Conservation (phyloP, 306 rosid genomes). For the Cicer chorassanicum region DNA sequence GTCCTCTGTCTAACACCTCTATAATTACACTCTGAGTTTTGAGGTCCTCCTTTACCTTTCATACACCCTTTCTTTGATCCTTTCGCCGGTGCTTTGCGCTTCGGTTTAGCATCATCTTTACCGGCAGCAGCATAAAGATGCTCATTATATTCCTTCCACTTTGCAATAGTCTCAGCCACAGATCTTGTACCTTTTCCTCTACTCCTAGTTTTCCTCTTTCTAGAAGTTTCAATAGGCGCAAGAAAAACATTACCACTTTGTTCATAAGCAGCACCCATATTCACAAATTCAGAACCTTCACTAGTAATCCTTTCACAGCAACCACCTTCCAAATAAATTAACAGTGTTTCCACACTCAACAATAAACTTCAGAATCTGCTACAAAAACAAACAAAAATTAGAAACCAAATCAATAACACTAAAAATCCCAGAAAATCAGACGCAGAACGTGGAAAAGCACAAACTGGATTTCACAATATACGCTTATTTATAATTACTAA, state of each 20-base stretch:
- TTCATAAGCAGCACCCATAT: slow-evolving; percentile 61
- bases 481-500: background rate
- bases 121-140: slow-evolving; percentile 42
- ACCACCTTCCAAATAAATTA: background rate
- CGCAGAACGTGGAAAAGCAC: background rate
- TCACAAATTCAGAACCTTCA: background rate
- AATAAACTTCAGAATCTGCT: slow-evolving; percentile 50
- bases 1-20: slow-evolving; percentile 98
- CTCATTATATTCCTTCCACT: slow-evolving; percentile 74
- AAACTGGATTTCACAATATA: background rate
- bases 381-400: background rate
- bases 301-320: background rate
- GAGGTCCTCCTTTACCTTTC: slow-evolving; percentile 98
- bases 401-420: background rate
- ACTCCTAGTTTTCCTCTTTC: slow-evolving; percentile 82
- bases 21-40: slow-evolving; percentile 69
- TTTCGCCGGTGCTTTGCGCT: slow-evolving; percentile 68
- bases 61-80: slow-evolving; percentile 99
- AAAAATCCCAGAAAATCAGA: background rate
- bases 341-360: slow-evolving; percentile 21
- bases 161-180: slow-evolving; percentile 72
- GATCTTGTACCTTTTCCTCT: slow-evolving; percentile 57
- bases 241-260: slow-evolving; percentile 42
- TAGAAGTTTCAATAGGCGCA: slow-evolving; percentile 53
- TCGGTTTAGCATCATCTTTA: slow-evolving; percentile 44